Evolutionary conservation across 139 green algal genomes (phyloP), one percentile per base, ranked within the genome.

Genomic region (Haematococcus lacustris): DNA sequence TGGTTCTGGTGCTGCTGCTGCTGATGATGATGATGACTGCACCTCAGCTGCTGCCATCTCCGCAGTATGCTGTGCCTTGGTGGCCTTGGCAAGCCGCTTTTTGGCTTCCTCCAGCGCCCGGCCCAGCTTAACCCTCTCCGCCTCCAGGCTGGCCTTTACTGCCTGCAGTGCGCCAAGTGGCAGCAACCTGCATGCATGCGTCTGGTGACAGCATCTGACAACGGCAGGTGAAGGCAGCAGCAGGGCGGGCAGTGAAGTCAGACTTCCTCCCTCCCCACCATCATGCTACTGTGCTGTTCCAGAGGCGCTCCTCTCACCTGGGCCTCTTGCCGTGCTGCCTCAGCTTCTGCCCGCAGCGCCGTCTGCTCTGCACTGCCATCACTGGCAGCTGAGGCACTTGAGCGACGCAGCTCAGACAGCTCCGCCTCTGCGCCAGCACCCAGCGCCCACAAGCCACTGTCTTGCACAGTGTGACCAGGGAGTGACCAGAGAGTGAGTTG

Each of bases 31-130:
- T 30, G 21, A 38, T 41, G 40, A 40, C 2, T 63, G 33, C 63
- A 83, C 73, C 73, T 83, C 74, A 38, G 82, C 78, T 41, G 72
- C 69, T 38, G 74, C 64, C 53, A 88, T 59, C 40, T 88, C 82
- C 28, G 82, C 82, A 1, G 74, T 71, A 43, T 88, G 82, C 74
- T 85, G 72, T 51, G 66, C 78, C 76, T 85, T 85, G 39, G 74
- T 68, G 7, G 76, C 76, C 63, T 83, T 83, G 47, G 80, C 75
- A 32, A 77, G 61, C 25, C 77, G 77, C 39, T 82, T 79, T 51
- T 82, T 82, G 3, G 80, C 70, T 25, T 88, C 83, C 23, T 88
- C 77, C 47, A 82, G 37, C 0, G 72, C 83, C 40, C 72, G 71
- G 41, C 50, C 17, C 33, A 64, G 61, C 61, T 71, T 76, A 17